Conservation (phyloP, 2,329 filamentous ascomycete genomes). For the Monascus ruber region DNA sequence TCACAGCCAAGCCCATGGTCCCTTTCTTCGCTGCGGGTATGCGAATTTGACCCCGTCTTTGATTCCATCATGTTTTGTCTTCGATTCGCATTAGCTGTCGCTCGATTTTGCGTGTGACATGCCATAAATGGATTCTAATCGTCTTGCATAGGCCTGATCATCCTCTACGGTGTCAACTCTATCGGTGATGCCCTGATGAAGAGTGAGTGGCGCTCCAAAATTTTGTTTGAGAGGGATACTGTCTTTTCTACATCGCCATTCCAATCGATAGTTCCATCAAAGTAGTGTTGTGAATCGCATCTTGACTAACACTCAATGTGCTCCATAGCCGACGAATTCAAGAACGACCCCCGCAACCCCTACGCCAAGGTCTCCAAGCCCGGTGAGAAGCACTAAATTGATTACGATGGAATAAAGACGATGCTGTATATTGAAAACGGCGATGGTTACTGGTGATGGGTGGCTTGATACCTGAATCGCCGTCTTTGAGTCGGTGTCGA, state of each 20-base stretch:
- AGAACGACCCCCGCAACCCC: constrained; percentile 86
- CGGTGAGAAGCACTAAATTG: constrained; percentile 21
- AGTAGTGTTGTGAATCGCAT: not conserved
- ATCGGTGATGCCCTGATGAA: constrained; percentile 64
- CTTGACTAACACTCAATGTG: constrained; percentile 10
- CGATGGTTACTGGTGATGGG: constrained; percentile 8
- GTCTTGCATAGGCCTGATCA: constrained; percentile 54
- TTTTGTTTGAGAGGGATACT: too few species aligned
- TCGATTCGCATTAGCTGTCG: not conserved
- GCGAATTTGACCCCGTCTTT: constrained; percentile 24
- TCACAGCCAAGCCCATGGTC: constrained; percentile 72
- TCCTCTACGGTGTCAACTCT: constrained; percentile 86
- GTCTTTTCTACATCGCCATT: too few species aligned
- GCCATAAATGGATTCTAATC: constrained; percentile 12
- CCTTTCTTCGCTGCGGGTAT: constrained; percentile 94
- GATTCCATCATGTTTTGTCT: too few species aligned
- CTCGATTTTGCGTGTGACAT: not conserved
- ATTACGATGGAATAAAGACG: constrained; percentile 7
- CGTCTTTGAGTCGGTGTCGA: constrained; percentile 11
- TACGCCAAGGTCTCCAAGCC: constrained; percentile 26
- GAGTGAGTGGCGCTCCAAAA: constrained; percentile 48
- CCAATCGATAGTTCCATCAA: too few species aligned
- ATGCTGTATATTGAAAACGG: constrained; percentile 8
- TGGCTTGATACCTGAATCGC: constrained; percentile 10
- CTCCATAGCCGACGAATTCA: constrained; percentile 72